Evolutionary conservation across 2,329 filamentous ascomycete species (phyloP).

Genomic region (Penicillium sp.): DNA sequence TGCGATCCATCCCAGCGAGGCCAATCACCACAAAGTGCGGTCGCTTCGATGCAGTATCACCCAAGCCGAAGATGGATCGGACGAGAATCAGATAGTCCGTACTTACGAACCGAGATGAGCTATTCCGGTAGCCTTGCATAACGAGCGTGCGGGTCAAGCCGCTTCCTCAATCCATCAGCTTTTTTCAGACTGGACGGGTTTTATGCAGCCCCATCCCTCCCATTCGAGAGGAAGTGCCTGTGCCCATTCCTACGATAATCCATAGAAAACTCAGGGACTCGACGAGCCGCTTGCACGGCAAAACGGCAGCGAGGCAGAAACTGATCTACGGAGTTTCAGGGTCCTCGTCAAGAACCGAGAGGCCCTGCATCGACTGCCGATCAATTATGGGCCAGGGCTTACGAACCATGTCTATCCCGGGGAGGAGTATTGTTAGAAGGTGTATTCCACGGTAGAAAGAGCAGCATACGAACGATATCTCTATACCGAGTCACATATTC

Average conservation of each 20-base stretch:
- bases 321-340: neutral
- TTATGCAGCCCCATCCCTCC: conserved; percentile 13
- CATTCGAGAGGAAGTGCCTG: neutral
- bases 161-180: conserved; percentile 7
- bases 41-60: neutral
- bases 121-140: conserved; percentile 7
- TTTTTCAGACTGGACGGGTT: conserved; percentile 1
- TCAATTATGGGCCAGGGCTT: neutral
- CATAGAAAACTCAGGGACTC: neutral
- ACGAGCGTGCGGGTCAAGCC: neutral
- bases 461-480: neutral
- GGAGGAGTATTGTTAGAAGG: neutral
- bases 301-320: neutral
- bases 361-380: neutral
- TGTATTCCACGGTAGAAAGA: neutral
- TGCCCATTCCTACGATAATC: conserved; percentile 9
- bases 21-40: conserved; percentile 1
- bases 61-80: neutral
- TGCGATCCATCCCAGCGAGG: neutral
- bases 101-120: neutral
- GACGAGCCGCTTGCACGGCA: neutral
- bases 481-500: neutral
- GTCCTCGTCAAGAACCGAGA: neutral
- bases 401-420: neutral
- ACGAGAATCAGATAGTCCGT: neutral